phyloP scores from a whole-genome alignment of 352 stramenopile genomes.

The Pythium utonaiense region DNA sequence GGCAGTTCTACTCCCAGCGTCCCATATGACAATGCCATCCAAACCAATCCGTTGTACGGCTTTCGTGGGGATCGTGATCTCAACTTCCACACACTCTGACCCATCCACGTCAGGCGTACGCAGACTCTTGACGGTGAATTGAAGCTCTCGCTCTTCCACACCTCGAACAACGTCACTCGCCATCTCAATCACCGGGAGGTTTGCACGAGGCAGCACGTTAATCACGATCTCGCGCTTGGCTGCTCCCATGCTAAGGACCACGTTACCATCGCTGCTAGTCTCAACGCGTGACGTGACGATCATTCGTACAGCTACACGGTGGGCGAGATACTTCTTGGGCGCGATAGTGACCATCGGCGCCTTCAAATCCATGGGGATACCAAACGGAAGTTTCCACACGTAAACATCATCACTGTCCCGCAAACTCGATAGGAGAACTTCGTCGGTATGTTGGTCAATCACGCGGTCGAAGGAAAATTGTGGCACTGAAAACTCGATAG shows the following conservation, averaged over 20 bases:
- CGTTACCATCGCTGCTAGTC: not conserved
- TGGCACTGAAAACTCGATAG: not conserved
- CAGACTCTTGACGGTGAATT: conserved; percentile 4
- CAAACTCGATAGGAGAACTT: not conserved
- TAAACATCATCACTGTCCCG: not conserved
- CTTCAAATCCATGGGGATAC: not conserved
- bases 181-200: conserved; percentile 3
- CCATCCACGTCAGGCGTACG: conserved; percentile 18
- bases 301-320: conserved; percentile 7
- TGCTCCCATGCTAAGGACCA: not conserved
- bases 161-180: not conserved
- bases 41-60: conserved; percentile 5
- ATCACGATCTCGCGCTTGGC: not conserved
- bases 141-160: conserved; percentile 13
- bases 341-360: not conserved
- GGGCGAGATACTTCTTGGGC: conserved; percentile 4
- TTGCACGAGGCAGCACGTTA: conserved; percentile 8
- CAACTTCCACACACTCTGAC: conserved; percentile 15
- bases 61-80: not conserved
- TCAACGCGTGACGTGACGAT: not conserved
- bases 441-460: not conserved
- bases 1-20: not conserved
- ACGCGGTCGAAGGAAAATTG: not conserved
- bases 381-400: not conserved
- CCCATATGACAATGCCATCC: conserved; percentile 3